These are phyloP conservation scores for Leptographium lundbergii DNA, from an alignment of 2,329 filamentous ascomycete species.

Conservation along the genomic window DNA sequence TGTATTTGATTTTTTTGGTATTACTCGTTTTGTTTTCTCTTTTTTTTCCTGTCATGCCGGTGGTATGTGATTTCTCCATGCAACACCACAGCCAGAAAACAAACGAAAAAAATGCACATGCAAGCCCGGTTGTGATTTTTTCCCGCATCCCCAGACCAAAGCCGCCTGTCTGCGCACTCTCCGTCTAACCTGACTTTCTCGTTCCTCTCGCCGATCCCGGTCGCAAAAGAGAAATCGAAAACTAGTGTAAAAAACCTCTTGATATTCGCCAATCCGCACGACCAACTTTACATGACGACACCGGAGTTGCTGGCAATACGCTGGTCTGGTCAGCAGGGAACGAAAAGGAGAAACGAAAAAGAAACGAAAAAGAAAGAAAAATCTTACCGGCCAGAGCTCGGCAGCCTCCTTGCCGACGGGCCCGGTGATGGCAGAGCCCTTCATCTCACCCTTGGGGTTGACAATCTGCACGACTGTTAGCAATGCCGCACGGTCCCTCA, in stretches of 20 bases:
- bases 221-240: conserved; percentile 1
- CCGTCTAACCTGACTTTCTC: background rate
- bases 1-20: conserved; percentile 2
- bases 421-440: conserved; percentile 98
- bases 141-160: background rate
- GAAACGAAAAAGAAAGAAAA: background rate
- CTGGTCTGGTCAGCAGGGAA: conserved; percentile 32
- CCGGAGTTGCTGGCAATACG: conserved; percentile 99
- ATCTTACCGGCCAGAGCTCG: conserved; percentile 88
- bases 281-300: conserved; percentile 86
- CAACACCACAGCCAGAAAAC: background rate
- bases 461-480: conserved; percentile 55
- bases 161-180: background rate
- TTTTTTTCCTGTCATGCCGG: background rate
- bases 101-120: background rate
- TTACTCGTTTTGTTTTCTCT: conserved; percentile 6
- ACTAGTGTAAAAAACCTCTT: background rate
- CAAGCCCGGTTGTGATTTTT: background rate
- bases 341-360: background rate
- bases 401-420: conserved; percentile 99
- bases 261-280: background rate
- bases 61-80: background rate
- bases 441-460: conserved; percentile 99
- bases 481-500: background rate
- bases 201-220: background rate